phyloP scores from a whole-genome alignment of 495 filamentous ascomycete species.

The Aspergillus baeticus region DNA sequence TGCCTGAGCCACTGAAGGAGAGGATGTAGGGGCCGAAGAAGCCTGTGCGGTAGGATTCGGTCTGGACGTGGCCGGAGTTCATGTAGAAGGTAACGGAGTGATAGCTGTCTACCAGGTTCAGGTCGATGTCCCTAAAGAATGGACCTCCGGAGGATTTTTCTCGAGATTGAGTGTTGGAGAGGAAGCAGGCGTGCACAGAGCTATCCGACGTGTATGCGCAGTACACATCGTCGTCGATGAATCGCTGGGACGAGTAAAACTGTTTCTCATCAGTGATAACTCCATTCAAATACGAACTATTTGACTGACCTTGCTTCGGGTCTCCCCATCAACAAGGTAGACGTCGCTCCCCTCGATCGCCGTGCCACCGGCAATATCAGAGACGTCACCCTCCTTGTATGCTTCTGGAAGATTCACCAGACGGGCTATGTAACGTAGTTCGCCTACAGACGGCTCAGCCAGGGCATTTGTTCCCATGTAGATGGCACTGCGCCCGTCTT shows the following conservation, averaged over 20 bases:
- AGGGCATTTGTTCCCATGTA: constrained; percentile 5
- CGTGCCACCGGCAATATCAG: background rate
- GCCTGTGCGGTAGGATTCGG: constrained; percentile 3
- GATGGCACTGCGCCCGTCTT: constrained; percentile 2
- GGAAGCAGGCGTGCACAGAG: constrained; percentile 1
- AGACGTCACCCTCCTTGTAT: constrained; percentile 5
- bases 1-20: constrained; percentile 1
- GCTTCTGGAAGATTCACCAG: constrained; percentile 2
- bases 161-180: background rate
- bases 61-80: constrained; percentile 10
- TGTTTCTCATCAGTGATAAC: background rate
- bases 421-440: constrained; percentile 8
- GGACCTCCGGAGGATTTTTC: constrained; percentile 8
- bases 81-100: constrained; percentile 8
- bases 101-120: background rate
- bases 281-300: background rate
- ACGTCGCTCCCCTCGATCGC: constrained; percentile 3
- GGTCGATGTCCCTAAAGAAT: constrained; percentile 8
- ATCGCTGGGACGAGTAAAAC: background rate
- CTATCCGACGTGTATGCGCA: background rate
- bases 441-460: background rate
- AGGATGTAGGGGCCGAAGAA: constrained; percentile 10
- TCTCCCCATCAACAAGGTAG: constrained; percentile 1
- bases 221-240: background rate
- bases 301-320: background rate